These are phyloP conservation scores for Penicillium argentinense DNA, from an alignment of 495 filamentous ascomycete genomes.

Conservation along the genomic window DNA sequence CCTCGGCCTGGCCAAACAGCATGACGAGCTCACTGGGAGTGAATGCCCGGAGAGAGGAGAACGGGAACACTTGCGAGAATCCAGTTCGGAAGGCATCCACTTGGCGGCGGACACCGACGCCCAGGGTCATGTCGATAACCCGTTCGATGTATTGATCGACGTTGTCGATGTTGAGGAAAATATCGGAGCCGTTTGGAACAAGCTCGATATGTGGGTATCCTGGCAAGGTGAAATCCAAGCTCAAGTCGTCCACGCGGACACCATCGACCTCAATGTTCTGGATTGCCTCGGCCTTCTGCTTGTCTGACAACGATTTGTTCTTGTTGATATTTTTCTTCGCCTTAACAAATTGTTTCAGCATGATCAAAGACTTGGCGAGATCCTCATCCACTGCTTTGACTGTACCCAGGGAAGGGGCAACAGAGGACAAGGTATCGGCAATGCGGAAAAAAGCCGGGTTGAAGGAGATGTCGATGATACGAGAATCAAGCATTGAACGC, in stretches of 20 bases:
- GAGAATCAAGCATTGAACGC: constrained; percentile 95
- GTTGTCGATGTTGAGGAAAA: constrained; percentile 81
- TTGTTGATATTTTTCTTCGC: constrained; percentile 81
- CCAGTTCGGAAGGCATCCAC: constrained; percentile 88
- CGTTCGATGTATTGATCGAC: constrained; percentile 83
- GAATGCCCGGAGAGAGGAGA: constrained; percentile 87
- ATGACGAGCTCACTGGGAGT: constrained; percentile 96
- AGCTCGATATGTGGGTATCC: constrained; percentile 92
- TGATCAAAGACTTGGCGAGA: constrained; percentile 79
- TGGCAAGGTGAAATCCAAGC: constrained; percentile 90
- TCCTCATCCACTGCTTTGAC: constrained; percentile 86
- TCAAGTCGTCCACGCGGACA: constrained; percentile 78
- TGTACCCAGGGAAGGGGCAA: constrained; percentile 86
- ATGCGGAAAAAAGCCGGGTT: constrained; percentile 98
- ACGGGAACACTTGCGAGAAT: constrained; percentile 97
- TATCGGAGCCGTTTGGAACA: constrained; percentile 68
- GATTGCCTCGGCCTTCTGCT: constrained; percentile 68
- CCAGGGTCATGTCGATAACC: constrained; percentile 89
- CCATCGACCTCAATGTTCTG: constrained; percentile 70
- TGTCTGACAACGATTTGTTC: constrained; percentile 57
- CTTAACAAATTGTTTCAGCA: constrained; percentile 82
- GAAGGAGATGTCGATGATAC: constrained; percentile 97
- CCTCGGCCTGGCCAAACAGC: constrained; percentile 90
- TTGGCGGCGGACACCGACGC: constrained; percentile 81
- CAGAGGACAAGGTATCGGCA: constrained; percentile 67